A percentile compares a stretch with the other conserved stretches of the same genome.
These are phyloP conservation scores for Podospora australis DNA, from an alignment of 495 filamentous ascomycete species.

Conservation along the genomic window DNA sequence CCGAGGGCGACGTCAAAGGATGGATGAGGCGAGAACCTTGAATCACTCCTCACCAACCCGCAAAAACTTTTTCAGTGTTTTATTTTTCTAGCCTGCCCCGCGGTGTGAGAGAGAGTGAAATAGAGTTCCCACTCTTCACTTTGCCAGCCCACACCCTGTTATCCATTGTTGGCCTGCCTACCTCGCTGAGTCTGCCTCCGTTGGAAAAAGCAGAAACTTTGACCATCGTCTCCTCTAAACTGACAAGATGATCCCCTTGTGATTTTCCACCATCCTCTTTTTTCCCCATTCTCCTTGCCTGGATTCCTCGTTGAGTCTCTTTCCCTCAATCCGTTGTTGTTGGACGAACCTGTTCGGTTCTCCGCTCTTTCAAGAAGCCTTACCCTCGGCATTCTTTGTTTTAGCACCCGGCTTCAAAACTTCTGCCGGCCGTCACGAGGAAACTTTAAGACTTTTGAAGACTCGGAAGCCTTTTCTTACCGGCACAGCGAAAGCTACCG, in stretches of 20 bases:
- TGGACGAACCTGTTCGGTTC: too few species aligned
- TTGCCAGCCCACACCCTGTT: constrained; percentile 2
- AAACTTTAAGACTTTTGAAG: neutral
- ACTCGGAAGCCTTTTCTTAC: neutral
- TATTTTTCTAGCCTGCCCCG: constrained; percentile 18
- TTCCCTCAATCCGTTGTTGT: too few species aligned
- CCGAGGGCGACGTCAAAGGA: constrained; percentile 21
- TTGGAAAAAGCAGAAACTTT: too few species aligned
- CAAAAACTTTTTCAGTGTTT: constrained; percentile 16
- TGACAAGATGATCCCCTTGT: constrained; percentile 22
- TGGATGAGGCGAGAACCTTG: constrained; percentile 14
- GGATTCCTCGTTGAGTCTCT: too few species aligned
- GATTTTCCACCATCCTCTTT: constrained; percentile 11
- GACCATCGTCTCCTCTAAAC: neutral
- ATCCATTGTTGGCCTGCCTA: constrained; percentile 8
- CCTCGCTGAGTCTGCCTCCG: too few species aligned
- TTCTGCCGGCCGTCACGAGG: constrained; percentile 3
- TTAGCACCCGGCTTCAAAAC: constrained; percentile 8
- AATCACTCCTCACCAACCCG: constrained; percentile 10
- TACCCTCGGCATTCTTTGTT: constrained; percentile 31
- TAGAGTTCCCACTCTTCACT: neutral
- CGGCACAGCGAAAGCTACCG: neutral
- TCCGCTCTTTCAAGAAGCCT: neutral
- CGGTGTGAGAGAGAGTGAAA: constrained; percentile 9
- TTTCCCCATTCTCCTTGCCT: constrained; percentile 9